Evolutionary conservation across 108 stramenopile species (phyloP).

Genomic region (Nitzschia putrida): DNA sequence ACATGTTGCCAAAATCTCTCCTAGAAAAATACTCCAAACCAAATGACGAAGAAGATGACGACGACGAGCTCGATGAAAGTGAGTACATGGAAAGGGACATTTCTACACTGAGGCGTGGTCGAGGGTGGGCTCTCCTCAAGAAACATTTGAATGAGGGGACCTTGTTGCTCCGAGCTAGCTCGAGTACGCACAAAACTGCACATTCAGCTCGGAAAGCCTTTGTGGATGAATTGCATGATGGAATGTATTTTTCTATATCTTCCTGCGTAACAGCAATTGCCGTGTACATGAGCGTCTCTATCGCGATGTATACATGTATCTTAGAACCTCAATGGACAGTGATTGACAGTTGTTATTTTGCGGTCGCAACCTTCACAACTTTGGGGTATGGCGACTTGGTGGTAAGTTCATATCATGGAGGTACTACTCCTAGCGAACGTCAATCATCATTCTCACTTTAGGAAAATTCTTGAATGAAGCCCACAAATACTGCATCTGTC

Average conservation of each 20-base stretch:
- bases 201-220: neutral
- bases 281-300: conserved; percentile 18
- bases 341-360: conserved; percentile 38
- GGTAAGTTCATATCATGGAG: neutral
- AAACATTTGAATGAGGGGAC: conserved; percentile 5
- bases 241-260: conserved; percentile 7
- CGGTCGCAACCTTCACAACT: conserved; percentile 42
- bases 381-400: conserved; percentile 43
- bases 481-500: neutral
- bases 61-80: neutral
- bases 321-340: conserved; percentile 40
- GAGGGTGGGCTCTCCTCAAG: conserved; percentile 4
- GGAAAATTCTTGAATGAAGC: neutral
- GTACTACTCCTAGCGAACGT: too few relatives aligned
- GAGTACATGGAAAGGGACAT: neutral
- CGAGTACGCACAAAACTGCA: neutral
- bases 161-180: neutral
- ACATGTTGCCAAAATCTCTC: too few relatives aligned
- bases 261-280: conserved; percentile 29
- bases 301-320: conserved; percentile 25
- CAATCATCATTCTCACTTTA: neutral
- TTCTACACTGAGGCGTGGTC: neutral
- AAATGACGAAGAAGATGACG: neutral
- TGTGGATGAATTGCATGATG: conserved; percentile 11
- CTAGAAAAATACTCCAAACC: too few relatives aligned